phyloP scores from a whole-genome alignment of 1,284 basidiomycete genomes.

The Ceratobasidium sp. region DNA sequence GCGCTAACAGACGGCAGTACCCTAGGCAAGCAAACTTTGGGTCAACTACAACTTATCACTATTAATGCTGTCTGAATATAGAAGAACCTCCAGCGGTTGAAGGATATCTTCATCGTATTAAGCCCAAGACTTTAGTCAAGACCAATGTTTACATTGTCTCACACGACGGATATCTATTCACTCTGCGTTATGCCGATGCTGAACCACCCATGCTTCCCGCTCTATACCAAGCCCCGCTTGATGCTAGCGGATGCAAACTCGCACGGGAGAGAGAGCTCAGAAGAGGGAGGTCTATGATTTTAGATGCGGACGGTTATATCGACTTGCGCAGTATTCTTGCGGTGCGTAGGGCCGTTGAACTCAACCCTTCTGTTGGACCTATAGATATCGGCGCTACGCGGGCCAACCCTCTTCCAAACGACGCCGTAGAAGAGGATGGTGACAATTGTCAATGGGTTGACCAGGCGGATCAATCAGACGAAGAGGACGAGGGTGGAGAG shows the following conservation, averaged over 20 bases:
- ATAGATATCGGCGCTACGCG: constrained; percentile 22
- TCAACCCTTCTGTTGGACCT: constrained; percentile 56
- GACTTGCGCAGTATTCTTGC: constrained; percentile 77
- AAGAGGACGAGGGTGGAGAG: constrained; percentile 77
- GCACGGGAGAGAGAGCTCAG: constrained; percentile 69
- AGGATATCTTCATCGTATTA: constrained; percentile 83
- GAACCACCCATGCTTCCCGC: constrained; percentile 75
- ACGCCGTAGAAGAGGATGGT: constrained; percentile 48
- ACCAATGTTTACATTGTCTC: constrained; percentile 78
- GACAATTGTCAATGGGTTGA: constrained; percentile 61
- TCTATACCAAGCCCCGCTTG: constrained; percentile 56
- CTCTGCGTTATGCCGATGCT: constrained; percentile 67
- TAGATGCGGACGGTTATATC: constrained; percentile 73
- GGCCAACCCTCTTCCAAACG: constrained; percentile 30
- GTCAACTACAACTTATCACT: background rate
- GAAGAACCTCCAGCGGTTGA: constrained; percentile 82
- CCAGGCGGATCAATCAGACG: constrained; percentile 67
- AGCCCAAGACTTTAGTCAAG: constrained; percentile 70
- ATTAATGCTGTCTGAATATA: background rate
- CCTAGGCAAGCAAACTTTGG: constrained; percentile 55
- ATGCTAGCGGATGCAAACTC: constrained; percentile 45
- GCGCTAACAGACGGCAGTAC: constrained; percentile 69
- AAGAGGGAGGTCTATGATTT: constrained; percentile 76
- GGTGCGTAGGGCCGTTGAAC: constrained; percentile 74
- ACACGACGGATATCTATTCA: constrained; percentile 82